These are phyloP conservation scores for Fraxinus baroniana DNA, from an alignment of 305 asterid genomes.

Conservation along the genomic window DNA sequence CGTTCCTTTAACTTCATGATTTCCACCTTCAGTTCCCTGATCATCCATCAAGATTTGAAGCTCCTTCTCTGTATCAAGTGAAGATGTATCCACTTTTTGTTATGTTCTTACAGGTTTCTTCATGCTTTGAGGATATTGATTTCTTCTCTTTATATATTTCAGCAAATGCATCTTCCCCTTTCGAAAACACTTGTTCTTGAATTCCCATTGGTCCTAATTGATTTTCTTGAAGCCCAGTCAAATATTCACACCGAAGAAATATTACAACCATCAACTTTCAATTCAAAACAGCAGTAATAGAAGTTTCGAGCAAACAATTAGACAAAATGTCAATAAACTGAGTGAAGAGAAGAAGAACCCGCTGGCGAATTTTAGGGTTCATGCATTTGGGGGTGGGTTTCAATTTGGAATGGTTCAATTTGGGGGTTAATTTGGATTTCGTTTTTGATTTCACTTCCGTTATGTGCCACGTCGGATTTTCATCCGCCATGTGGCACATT, in stretches of 20 bases:
- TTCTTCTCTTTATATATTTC: constrained; percentile 33
- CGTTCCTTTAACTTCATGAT: constrained; percentile 24
- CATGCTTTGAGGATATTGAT: not conserved
- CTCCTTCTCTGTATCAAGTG: constrained; percentile 7
- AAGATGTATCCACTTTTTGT: not conserved
- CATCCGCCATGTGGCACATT: too few species aligned
- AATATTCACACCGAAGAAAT: not conserved
- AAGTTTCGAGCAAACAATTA: not conserved
- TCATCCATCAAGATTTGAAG: constrained; percentile 13
- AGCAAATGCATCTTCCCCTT: constrained; percentile 43
- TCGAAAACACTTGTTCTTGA: constrained; percentile 39
- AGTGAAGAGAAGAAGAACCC: too few species aligned
- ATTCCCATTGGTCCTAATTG: constrained; percentile 47
- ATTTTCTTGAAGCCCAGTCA: constrained; percentile 46
- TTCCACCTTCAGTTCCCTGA: constrained; percentile 18
- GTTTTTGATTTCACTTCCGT: too few species aligned
- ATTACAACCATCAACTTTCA: not conserved
- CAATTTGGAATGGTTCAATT: too few species aligned
- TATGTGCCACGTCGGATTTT: too few species aligned
- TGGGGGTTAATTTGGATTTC: too few species aligned
- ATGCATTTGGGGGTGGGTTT: too few species aligned
- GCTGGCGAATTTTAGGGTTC: too few species aligned
- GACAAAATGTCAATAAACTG: not conserved
- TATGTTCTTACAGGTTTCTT: not conserved
- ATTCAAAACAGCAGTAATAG: not conserved